Percentiles rank a stretch among this genome's conserved stretches.
Conservation (phyloP, 345 rosid genomes). For the Erucastrum elatum region DNA sequence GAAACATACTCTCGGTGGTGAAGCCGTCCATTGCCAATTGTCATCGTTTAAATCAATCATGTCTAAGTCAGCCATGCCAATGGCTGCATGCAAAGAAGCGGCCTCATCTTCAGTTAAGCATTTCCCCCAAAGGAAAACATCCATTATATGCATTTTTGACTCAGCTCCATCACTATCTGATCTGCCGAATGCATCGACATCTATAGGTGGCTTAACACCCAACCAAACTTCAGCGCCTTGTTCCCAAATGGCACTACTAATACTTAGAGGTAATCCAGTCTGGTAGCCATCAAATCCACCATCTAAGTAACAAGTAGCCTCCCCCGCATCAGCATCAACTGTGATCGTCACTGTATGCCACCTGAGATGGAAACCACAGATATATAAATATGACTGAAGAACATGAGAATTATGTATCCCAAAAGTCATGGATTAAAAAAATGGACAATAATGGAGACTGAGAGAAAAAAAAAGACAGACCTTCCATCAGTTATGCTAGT, state of each 20-base stretch:
- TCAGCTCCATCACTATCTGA: conserved; percentile 99
- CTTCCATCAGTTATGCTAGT: conserved; percentile 99
- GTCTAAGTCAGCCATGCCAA: conserved; percentile 69
- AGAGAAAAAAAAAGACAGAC: conserved; percentile 40
- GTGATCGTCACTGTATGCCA: conserved; percentile 99
- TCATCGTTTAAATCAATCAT: conserved; percentile 86
- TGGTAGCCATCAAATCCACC: conserved; percentile 96
- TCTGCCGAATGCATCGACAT: conserved; percentile 94
- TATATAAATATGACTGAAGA: conserved; percentile 14
- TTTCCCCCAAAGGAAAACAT: conserved; percentile 97
- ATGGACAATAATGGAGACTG: conserved; percentile 10
- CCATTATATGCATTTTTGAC: conserved; percentile 99
- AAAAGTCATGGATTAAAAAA: not conserved
- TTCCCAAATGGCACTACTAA: conserved; percentile 78
- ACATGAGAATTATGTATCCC: conserved; percentile 18
- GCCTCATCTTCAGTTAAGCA: conserved; percentile 95
- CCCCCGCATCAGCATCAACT: conserved; percentile 88
- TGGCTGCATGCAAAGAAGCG: conserved; percentile 73
- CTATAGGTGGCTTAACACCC: conserved; percentile 93
- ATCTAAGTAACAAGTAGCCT: conserved; percentile 95
- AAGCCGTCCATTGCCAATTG: conserved; percentile 97
- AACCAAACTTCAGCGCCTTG: conserved; percentile 90
- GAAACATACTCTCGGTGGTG: conserved; percentile 83
- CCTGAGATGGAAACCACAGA: conserved; percentile 47
- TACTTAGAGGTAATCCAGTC: conserved; percentile 65